These are phyloP conservation scores for Musa balbisiana DNA, from an alignment of 202 grass and related monocot genomes.

Conservation along the genomic window DNA sequence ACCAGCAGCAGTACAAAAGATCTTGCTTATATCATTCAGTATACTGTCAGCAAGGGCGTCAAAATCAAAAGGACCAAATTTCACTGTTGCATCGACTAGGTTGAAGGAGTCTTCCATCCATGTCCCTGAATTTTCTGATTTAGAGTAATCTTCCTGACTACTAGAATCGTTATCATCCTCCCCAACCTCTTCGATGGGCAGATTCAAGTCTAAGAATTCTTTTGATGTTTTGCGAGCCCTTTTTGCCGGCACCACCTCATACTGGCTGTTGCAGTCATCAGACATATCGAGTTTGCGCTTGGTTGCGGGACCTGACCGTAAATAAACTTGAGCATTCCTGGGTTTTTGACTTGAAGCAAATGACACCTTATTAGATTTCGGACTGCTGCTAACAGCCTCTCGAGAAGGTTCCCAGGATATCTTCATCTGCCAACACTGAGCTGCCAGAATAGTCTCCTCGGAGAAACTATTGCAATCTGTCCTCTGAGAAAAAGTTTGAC, in stretches of 20 bases:
- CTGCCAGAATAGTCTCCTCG: conserved; percentile 46
- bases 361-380: conserved; percentile 18
- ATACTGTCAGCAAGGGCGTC: conserved; percentile 46
- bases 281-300: conserved; percentile 44
- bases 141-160: conserved; percentile 11
- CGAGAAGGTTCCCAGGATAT: conserved; percentile 36
- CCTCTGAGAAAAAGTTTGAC: conserved; percentile 15
- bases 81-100: conserved; percentile 32
- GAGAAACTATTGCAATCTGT: conserved; percentile 35
- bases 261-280: conserved; percentile 22
- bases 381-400: conserved; percentile 10
- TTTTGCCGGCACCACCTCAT: conserved; percentile 30
- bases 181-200: conserved; percentile 39
- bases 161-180: conserved; percentile 9
- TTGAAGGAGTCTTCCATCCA: conserved; percentile 41
- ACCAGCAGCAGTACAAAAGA: conserved; percentile 29
- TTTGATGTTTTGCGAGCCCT: conserved; percentile 33
- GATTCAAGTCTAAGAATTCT: conserved; percentile 61
- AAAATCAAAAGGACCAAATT: conserved; percentile 53
- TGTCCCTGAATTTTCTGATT: conserved; percentile 33
- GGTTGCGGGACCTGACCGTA: conserved; percentile 24
- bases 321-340: conserved; percentile 18
- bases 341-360: conserved; percentile 23
- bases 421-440: conserved; percentile 46
- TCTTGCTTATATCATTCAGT: conserved; percentile 40